A percentile compares a stretch with the other conserved stretches of the same genome.
Conservation (phyloP, 805 yeast species). For the Zygotorulaspora sp. region DNA sequence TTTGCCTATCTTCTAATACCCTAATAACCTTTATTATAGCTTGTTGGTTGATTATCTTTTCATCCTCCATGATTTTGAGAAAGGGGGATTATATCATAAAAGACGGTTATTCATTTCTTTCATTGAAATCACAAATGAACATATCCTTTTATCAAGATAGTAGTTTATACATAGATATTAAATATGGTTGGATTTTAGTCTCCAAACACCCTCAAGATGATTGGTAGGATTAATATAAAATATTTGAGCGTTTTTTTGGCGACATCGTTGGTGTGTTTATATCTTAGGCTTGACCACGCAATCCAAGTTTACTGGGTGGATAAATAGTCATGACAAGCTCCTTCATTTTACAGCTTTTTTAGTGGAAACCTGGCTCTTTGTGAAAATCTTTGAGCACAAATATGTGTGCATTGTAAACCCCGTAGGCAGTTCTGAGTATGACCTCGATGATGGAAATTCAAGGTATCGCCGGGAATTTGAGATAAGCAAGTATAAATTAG, state of each 20-base stretch:
- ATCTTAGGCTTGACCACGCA: conserved; percentile 36
- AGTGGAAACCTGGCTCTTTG: conserved; percentile 46
- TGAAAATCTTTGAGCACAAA: conserved; percentile 41
- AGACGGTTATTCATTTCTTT: too few species aligned
- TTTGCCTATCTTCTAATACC: too few species aligned
- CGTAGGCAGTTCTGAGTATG: conserved; percentile 2
- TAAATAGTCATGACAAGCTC: conserved; percentile 47
- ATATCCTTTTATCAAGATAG: too few species aligned
- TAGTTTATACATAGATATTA: too few species aligned
- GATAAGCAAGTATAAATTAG: conserved; percentile 27
- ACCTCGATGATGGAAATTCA: conserved; percentile 1
- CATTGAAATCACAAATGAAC: too few species aligned
- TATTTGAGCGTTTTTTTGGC: conserved; percentile 16
- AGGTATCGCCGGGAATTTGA: not conserved
- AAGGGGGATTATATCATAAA: too few species aligned
- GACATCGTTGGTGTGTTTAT: conserved; percentile 18
- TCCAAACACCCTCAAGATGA: too few species aligned
- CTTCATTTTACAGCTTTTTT: conserved; percentile 47
- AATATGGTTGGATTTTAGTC: too few species aligned
- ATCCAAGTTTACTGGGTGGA: conserved; percentile 38
- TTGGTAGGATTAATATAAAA: conserved; percentile 15
- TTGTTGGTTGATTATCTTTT: too few species aligned
- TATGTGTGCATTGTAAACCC: not conserved
- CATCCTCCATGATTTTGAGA: too few species aligned
- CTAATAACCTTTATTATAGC: too few species aligned